These are phyloP conservation scores for Gymnopilus dilepis DNA, from an alignment of 768 basidiomycete genomes.

Conservation along the genomic window DNA sequence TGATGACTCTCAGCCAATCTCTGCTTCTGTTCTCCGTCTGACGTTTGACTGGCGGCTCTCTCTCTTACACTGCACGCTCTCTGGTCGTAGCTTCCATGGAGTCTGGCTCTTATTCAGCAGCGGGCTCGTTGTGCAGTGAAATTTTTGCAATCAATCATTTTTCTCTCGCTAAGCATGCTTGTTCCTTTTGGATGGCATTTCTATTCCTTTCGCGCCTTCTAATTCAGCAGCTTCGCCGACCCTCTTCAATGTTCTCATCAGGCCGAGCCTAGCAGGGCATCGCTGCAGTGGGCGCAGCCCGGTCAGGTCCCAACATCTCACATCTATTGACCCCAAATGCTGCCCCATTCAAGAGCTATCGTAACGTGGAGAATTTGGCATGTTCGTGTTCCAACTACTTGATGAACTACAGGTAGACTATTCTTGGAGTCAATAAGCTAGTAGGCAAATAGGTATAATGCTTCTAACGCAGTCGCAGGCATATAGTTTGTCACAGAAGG, in stretches of 20 bases:
- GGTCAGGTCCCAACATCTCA: no score
- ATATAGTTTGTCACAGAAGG: constrained; percentile 38
- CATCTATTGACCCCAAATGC: no score
- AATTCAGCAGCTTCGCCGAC: background rate
- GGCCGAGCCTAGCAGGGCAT: background rate
- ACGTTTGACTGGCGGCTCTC: constrained; percentile 19
- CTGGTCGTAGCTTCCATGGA: background rate
- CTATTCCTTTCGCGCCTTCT: constrained; percentile 1
- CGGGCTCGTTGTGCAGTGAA: background rate
- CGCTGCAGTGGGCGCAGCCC: no score
- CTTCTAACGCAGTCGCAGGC: background rate
- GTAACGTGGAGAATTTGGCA: background rate
- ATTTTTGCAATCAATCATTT: constrained; percentile 7
- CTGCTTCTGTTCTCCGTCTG: background rate
- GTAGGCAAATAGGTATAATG: background rate
- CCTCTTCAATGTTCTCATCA: background rate
- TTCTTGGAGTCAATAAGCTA: background rate
- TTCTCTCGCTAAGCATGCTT: constrained; percentile 10
- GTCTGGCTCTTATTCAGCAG: background rate
- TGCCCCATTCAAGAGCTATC: no score
- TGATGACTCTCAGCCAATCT: constrained; percentile 2
- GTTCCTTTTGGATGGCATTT: constrained; percentile 4
- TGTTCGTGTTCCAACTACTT: background rate
- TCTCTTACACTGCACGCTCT: constrained; percentile 3
- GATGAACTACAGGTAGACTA: background rate